These are phyloP conservation scores for Penicillium freii DNA, from an alignment of 2,329 filamentous ascomycete species.

Conservation along the genomic window DNA sequence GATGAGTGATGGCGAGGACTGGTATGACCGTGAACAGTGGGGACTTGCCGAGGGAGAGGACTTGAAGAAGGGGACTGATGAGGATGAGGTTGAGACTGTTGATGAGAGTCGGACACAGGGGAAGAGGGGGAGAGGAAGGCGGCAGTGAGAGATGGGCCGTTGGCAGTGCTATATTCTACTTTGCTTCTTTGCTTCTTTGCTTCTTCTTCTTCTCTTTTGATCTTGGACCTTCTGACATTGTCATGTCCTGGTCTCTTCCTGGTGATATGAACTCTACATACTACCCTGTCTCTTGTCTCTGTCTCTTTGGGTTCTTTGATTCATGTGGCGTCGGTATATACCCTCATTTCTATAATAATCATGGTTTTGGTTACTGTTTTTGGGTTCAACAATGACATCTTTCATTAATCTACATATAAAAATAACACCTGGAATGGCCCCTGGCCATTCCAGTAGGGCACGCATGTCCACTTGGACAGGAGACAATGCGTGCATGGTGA, in stretches of 20 bases:
- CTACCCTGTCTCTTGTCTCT: not conserved
- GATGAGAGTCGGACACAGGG: constrained; percentile 41
- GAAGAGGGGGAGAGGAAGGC: constrained; percentile 42
- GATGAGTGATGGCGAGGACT: constrained; percentile 67
- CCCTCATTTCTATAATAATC: constrained; percentile 8
- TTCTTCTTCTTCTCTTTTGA: constrained; percentile 1
- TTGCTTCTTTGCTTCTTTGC: not conserved
- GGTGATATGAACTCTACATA: not conserved
- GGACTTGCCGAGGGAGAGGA: constrained; percentile 54
- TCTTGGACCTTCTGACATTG: not conserved
- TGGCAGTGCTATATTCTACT: not conserved
- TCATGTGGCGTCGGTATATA: constrained; percentile 13
- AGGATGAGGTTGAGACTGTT: constrained; percentile 58
- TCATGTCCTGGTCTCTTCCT: constrained; percentile 1
- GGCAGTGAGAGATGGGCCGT: constrained; percentile 23
- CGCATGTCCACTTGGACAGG: not conserved
- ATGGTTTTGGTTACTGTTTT: not conserved
- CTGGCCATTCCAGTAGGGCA: not conserved
- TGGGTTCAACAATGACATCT: not conserved
- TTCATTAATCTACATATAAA: not conserved
- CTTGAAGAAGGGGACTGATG: constrained; percentile 60
- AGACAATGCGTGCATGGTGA: not conserved
- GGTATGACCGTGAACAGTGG: constrained; percentile 64
- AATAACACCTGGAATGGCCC: not conserved
- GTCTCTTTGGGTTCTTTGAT: constrained; percentile 1